Evolutionary conservation across 495 filamentous ascomycete genomes (phyloP).

Genomic region (Daldinia concentrica): DNA sequence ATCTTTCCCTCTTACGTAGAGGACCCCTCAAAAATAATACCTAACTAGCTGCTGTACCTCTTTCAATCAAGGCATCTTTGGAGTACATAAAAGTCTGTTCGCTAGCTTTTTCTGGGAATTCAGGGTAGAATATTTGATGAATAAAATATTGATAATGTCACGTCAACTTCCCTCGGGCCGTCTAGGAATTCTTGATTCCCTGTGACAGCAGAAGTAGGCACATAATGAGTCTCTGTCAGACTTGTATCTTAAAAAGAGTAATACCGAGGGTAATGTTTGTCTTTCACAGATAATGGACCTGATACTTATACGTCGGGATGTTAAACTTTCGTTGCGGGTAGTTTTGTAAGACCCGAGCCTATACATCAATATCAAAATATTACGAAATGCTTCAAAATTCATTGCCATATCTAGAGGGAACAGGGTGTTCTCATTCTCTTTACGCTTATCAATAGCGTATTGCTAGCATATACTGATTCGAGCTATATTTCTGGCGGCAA

Average conservation of each 20-base stretch:
- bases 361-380: too few species aligned
- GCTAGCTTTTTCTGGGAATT: too few species aligned
- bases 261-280: not conserved
- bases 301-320: not conserved
- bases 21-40: not conserved
- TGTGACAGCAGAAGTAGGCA: not conserved
- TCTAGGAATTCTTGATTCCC: too few species aligned
- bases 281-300: not conserved
- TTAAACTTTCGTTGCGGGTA: not conserved
- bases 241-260: not conserved
- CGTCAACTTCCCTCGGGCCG: not conserved
- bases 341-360: not conserved
- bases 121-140: not conserved
- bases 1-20: not conserved
- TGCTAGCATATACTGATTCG: too few species aligned
- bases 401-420: too few species aligned
- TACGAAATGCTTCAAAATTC: too few species aligned
- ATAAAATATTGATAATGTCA: not conserved
- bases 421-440: too few species aligned
- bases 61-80: not conserved
- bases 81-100: not conserved
- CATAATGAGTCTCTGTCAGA: not conserved
- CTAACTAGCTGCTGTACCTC: not conserved
- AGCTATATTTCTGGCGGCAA: too few species aligned
- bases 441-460: too few species aligned